phyloP scores from a whole-genome alignment of 768 basidiomycete species.

The Myochromella boudieri region DNA sequence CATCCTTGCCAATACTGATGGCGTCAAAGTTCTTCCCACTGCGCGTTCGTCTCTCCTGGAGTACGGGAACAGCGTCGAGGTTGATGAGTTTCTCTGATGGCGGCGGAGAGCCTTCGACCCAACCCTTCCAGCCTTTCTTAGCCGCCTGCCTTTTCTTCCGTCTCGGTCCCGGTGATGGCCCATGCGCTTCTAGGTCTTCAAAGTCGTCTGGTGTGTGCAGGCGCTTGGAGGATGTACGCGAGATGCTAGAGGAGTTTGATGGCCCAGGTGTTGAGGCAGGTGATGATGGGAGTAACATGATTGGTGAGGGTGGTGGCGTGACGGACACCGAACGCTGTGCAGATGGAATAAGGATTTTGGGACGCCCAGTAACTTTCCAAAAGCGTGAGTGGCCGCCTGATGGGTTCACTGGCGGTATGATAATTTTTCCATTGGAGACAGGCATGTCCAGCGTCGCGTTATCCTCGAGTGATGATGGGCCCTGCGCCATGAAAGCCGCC shows the following conservation, averaged over 20 bases:
- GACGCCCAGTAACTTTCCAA: conserved; percentile 58
- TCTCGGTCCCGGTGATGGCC: conserved; percentile 26
- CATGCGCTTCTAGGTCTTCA: conserved; percentile 30
- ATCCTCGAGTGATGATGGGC: conserved; percentile 21
- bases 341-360: conserved; percentile 70
- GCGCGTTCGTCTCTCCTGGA: conserved; percentile 75
- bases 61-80: conserved; percentile 67
- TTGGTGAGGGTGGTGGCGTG: conserved; percentile 60
- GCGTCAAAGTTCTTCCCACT: conserved; percentile 87
- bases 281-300: conserved; percentile 46
- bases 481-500: conserved; percentile 18
- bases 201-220: conserved; percentile 74
- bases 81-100: conserved; percentile 83
- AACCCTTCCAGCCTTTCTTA: conserved; percentile 88
- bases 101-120: conserved; percentile 84
- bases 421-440: conserved; percentile 27
- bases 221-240: conserved; percentile 78
- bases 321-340: conserved; percentile 72
- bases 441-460: conserved; percentile 27
- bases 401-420: conserved; percentile 24
- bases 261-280: conserved; percentile 76
- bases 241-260: conserved; percentile 70
- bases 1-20: conserved; percentile 73
- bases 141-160: conserved; percentile 64
- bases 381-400: conserved; percentile 45